Percentiles rank a stretch among this genome's conserved stretches.
Evolutionary conservation across 768 basidiomycete species (phyloP).

Genomic region (Amanita brunnescens): DNA sequence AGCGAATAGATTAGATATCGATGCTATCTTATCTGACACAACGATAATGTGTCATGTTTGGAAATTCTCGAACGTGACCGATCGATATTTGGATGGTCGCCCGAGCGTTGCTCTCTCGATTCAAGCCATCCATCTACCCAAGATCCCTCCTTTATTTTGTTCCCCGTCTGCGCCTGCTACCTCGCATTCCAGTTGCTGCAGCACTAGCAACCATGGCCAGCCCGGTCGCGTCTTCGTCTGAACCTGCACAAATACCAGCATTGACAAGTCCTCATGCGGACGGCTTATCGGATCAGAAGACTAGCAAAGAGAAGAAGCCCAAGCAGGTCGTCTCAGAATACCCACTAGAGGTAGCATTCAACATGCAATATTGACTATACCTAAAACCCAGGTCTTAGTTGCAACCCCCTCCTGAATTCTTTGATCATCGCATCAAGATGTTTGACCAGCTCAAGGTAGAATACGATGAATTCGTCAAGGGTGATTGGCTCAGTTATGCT

Average conservation of each 20-base stretch:
- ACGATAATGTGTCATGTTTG: constrained; percentile 3
- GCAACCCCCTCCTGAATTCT: constrained; percentile 76
- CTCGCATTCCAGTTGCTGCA: constrained; percentile 13
- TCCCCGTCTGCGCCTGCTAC: constrained; percentile 9
- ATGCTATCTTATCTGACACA: neutral
- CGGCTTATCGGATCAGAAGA: constrained; percentile 16
- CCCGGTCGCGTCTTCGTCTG: constrained; percentile 46
- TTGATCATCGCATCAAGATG: constrained; percentile 83
- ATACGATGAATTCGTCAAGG: constrained; percentile 71
- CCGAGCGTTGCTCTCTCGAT: constrained; percentile 23
- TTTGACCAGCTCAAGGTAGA: constrained; percentile 83
- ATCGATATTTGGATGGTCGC: constrained; percentile 32
- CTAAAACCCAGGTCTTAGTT: constrained; percentile 35
- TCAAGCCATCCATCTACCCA: constrained; percentile 23
- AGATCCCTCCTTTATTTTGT: constrained; percentile 26
- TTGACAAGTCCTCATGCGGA: constrained; percentile 34
- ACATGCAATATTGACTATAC: neutral
- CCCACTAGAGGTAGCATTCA: constrained; percentile 52
- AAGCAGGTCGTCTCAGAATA: constrained; percentile 35
- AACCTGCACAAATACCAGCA: constrained; percentile 38
- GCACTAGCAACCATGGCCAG: constrained; percentile 41
- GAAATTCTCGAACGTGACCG: constrained; percentile 24
- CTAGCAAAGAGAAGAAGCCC: constrained; percentile 37
- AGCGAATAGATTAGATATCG: too few relatives aligned
- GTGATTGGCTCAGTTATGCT: constrained; percentile 27